Evolutionary conservation across 2,329 filamentous ascomycete genomes (phyloP), one percentile per base, ranked within the genome.

Genomic region (Cadophora gregata): DNA sequence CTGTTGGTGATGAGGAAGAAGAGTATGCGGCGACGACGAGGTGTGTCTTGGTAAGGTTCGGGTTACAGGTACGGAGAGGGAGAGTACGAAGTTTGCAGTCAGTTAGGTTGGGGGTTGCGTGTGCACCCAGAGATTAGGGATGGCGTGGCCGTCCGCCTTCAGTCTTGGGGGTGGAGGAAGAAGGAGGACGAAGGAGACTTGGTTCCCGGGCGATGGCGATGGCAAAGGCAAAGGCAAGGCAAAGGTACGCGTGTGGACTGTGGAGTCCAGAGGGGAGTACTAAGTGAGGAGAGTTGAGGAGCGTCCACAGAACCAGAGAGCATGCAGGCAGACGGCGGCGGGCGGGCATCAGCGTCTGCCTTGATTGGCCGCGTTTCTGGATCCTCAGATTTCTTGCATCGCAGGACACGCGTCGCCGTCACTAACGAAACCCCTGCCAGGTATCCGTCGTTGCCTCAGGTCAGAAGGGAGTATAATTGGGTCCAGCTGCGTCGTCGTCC

Each of bases 341-440:
- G 50, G 48, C 24, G 47, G 25, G 25, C 50, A 31, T 29, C 25
- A 27, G 25, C 50, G 2, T n/a, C 4, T 3, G 0, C 27, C 25
- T 5, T 58, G 31, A 58, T 58, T 58, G 53, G 53, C 33, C n/a
- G 19, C 3, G 33, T 58, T 19, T 58, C 33, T 38, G 8, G 53
- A 38, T 58, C 53, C 53, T 58, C 53, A 33, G 31, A 56, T 56
- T 56, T 56, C 51, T 56, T 45, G 36, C 24, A 29, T 24, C 36
- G 36, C 19, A 45, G 56, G 56, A 24, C 24, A 29, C 24, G n/a
- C 36, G 56, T 59, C 56, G 56, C 29, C 56, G 56, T 59, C 36
- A 59, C 33, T 24, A 31, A 27, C 24, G 29, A 4, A 12, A 12
- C 6, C 38, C 38, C 38, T 42, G 38, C 38, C 38, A 42, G 38